Evolutionary conservation across 2,329 filamentous ascomycete species (phyloP).

Genomic region (Helotiales sp.): DNA sequence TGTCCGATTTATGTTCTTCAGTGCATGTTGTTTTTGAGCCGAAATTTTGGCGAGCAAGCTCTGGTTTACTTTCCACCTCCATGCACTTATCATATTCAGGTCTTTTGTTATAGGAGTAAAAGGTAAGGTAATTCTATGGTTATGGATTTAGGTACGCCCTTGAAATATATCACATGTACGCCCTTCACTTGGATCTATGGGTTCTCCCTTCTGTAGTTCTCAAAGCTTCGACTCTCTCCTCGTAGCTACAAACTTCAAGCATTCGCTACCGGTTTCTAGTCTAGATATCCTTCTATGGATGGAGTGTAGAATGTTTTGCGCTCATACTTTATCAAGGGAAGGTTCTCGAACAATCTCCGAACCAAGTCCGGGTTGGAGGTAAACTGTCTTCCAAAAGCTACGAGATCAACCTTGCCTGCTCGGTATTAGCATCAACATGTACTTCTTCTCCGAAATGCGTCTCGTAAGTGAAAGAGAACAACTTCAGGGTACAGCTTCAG

Average conservation of each 20-base stretch:
- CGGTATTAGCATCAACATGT: constrained; percentile 1
- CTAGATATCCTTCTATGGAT: neutral
- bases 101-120: too few relatives aligned
- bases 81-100: too few relatives aligned
- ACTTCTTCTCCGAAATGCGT: neutral
- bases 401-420: constrained; percentile 23
- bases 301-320: constrained; percentile 28
- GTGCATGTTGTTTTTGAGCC: too few relatives aligned
- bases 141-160: too few relatives aligned
- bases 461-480: too few relatives aligned
- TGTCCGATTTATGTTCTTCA: too few relatives aligned
- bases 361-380: constrained; percentile 50
- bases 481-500: too few relatives aligned
- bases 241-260: neutral
- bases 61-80: too few relatives aligned
- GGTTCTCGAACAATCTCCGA: constrained; percentile 27
- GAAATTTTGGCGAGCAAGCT: neutral
- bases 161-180: too few relatives aligned
- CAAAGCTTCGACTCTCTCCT: neutral
- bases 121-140: too few relatives aligned
- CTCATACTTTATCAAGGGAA: constrained; percentile 25
- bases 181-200: too few relatives aligned
- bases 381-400: constrained; percentile 44
- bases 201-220: too few relatives aligned
- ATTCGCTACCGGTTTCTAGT: neutral